phyloP scores from a whole-genome alignment of 2,329 filamentous ascomycete genomes.

The Penicillium sp. region DNA sequence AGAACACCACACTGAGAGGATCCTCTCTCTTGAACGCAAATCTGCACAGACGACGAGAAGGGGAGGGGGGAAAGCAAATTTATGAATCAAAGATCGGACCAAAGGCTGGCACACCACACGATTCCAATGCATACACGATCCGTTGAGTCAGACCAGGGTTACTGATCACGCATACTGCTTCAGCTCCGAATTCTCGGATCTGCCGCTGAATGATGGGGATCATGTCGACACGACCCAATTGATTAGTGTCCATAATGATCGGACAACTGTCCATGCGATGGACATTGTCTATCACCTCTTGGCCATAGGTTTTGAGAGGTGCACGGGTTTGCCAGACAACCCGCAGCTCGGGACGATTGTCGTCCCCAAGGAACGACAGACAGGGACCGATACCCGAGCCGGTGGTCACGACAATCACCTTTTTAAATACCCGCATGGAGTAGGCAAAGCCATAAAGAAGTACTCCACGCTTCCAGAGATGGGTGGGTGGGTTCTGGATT shows the following conservation, averaged over 20 bases:
- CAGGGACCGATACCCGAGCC: slow-evolving; percentile 69
- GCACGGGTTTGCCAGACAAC: slow-evolving; percentile 64
- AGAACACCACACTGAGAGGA: neutral
- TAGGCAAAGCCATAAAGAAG: slow-evolving; percentile 63
- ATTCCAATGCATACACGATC: slow-evolving; percentile 64
- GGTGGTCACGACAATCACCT: slow-evolving; percentile 62
- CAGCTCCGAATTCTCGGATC: slow-evolving; percentile 43
- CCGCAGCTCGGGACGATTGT: slow-evolving; percentile 41
- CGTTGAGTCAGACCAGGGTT: slow-evolving; percentile 63
- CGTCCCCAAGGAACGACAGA: slow-evolving; percentile 54
- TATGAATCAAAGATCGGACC: slow-evolving; percentile 69
- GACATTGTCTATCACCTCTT: slow-evolving; percentile 52
- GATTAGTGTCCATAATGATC: slow-evolving; percentile 61
- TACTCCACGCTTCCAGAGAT: slow-evolving; percentile 63
- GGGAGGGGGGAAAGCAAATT: slow-evolving; percentile 3
- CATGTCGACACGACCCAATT: slow-evolving; percentile 56
- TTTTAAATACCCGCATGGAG: slow-evolving; percentile 59
- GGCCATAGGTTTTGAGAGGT: slow-evolving; percentile 59
- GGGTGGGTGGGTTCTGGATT: slow-evolving; percentile 56
- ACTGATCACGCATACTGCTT: slow-evolving; percentile 68
- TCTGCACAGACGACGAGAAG: too few relatives aligned
- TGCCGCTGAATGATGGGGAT: slow-evolving; percentile 51
- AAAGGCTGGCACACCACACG: slow-evolving; percentile 59
- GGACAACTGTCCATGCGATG: slow-evolving; percentile 54
- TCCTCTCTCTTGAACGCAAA: too few relatives aligned